phyloP scores from a whole-genome alignment of 192 early-diverging fungal species.

The Backusella mclennaniae region DNA sequence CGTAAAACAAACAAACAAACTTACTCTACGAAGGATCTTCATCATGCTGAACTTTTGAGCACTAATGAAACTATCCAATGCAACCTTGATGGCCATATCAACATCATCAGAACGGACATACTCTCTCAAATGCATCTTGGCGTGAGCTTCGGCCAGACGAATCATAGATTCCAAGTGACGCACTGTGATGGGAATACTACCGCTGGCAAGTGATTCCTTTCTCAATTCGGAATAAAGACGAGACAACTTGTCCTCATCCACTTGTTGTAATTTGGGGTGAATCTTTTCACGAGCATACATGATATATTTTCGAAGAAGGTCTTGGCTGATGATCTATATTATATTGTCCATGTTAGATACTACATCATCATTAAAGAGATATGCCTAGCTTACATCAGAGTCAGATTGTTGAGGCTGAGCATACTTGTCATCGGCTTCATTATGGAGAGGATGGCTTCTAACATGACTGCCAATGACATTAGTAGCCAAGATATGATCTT shows the following conservation, averaged over 20 bases:
- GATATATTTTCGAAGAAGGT: constrained; percentile 82
- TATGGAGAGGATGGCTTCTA: constrained; percentile 76
- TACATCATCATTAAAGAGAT: not conserved
- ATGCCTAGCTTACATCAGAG: constrained; percentile 52
- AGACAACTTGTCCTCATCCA: constrained; percentile 87
- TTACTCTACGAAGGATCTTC: constrained; percentile 71
- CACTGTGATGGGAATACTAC: constrained; percentile 84
- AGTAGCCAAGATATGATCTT: constrained; percentile 86
- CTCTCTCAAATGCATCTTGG: constrained; percentile 94
- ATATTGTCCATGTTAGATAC: not conserved
- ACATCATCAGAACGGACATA: constrained; percentile 89
- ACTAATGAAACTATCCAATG: constrained; percentile 84
- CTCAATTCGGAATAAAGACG: constrained; percentile 91
- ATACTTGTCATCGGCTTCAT: constrained; percentile 40
- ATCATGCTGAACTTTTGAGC: constrained; percentile 95
- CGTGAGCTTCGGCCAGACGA: constrained; percentile 84
- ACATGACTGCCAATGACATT: constrained; percentile 95
- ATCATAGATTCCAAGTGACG: constrained; percentile 88
- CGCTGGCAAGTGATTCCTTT: constrained; percentile 73
- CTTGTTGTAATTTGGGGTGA: constrained; percentile 75
- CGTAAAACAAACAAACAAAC: not conserved
- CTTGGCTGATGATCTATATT: constrained; percentile 75
- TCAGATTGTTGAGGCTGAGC: constrained; percentile 40
- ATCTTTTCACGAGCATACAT: constrained; percentile 82
- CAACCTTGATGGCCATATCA: constrained; percentile 89